Percentiles rank a stretch among this genome's conserved stretches.
Evolutionary conservation across 2,329 filamentous ascomycete genomes (phyloP).

Genomic region (Dothideomycetes sp.): DNA sequence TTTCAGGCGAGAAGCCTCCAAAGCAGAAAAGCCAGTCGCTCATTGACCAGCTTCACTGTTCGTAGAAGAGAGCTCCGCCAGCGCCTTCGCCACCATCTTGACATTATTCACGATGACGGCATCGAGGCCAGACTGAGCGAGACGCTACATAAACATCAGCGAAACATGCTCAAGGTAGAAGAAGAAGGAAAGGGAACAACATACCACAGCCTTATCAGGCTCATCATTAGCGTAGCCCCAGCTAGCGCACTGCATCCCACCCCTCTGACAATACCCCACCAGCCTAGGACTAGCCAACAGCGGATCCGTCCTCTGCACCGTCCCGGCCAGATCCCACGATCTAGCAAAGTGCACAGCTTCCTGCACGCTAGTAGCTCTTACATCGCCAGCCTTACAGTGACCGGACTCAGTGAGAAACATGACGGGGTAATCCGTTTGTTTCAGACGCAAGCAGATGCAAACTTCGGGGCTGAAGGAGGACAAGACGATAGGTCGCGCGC

Average conservation of each 20-base stretch:
- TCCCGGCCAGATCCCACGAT: constrained; percentile 25
- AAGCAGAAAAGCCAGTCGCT: too few relatives aligned
- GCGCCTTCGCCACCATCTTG: too few relatives aligned
- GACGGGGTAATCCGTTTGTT: constrained; percentile 23
- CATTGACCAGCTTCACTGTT: too few relatives aligned
- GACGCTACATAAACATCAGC: too few relatives aligned
- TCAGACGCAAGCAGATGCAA: constrained; percentile 22
- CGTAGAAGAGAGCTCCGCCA: too few relatives aligned
- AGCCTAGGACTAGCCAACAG: constrained; percentile 27
- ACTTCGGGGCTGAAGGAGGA: constrained; percentile 26
- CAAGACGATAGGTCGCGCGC: constrained; percentile 22
- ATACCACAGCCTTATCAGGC: neutral
- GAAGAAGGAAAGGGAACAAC: neutral
- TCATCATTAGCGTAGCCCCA: neutral
- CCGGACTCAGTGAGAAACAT: constrained; percentile 19
- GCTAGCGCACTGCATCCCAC: neutral
- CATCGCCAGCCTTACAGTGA: constrained; percentile 18
- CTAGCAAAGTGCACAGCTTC: constrained; percentile 27
- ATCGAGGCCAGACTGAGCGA: too few relatives aligned
- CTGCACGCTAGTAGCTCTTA: constrained; percentile 26
- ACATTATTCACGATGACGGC: too few relatives aligned
- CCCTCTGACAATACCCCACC: constrained; percentile 11
- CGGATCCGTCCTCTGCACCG: constrained; percentile 26
- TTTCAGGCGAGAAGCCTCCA: too few relatives aligned
- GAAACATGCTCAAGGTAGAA: too few relatives aligned